Percentiles rank a stretch among this genome's conserved stretches.
These are phyloP conservation scores for Besnoitia besnoiti DNA, from an alignment of 169 alveolate species.

Conservation along the genomic window DNA sequence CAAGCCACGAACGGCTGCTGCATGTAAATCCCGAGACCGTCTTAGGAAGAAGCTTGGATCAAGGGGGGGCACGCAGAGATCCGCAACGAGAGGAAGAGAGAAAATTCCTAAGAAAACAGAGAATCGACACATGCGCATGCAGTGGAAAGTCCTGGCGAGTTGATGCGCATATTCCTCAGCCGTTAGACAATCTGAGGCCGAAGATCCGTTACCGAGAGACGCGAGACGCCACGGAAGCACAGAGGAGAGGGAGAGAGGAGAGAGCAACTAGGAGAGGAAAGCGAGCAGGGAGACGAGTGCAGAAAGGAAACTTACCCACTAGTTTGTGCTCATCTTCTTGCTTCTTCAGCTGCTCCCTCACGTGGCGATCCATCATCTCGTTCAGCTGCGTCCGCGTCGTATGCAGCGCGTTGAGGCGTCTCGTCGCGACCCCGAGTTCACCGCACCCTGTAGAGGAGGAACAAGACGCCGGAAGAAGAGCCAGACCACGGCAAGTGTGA, in stretches of 20 bases:
- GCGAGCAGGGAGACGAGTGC: neutral
- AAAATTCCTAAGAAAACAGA: too few species aligned
- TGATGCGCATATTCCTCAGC: too few species aligned
- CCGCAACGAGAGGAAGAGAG: too few species aligned
- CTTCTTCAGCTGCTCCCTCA: constrained; percentile 7
- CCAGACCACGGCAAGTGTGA: too few species aligned
- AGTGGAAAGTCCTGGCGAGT: too few species aligned
- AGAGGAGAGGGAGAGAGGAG: neutral
- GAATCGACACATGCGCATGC: too few species aligned
- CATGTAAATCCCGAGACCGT: too few species aligned
- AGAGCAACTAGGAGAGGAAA: neutral
- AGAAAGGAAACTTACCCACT: neutral
- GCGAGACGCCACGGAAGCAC: neutral
- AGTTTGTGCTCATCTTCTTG: constrained; percentile 22
- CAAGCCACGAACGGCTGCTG: neutral
- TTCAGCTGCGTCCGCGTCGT: constrained; percentile 28
- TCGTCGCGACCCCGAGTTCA: neutral
- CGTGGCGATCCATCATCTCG: constrained; percentile 27
- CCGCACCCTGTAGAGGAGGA: neutral
- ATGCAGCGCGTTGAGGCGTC: neutral
- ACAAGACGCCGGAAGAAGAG: neutral
- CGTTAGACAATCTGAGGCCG: too few species aligned
- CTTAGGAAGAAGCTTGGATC: too few species aligned
- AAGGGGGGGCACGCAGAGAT: too few species aligned
- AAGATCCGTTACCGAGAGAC: too few species aligned